phyloP scores from a whole-genome alignment of 768 basidiomycete species.

The Cystofilobasidium ferigula region DNA sequence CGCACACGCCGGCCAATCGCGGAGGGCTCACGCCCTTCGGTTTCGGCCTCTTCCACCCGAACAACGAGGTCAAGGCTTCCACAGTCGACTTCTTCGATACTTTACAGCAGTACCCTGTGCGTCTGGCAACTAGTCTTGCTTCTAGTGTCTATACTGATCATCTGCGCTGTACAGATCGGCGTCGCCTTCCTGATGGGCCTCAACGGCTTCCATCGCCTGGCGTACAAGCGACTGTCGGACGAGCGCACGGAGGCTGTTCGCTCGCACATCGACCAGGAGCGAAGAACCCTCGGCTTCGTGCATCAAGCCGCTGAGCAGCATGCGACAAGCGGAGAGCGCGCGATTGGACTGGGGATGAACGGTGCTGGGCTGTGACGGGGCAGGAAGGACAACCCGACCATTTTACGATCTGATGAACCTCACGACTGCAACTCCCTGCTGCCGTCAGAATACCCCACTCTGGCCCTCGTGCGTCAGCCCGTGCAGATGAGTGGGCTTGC shows the following conservation, averaged over 20 bases:
- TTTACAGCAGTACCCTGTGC: slow-evolving; percentile 62
- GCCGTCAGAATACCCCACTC: too few species aligned
- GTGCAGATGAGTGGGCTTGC: too few species aligned
- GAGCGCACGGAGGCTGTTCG: slow-evolving; percentile 12
- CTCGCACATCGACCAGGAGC: background rate
- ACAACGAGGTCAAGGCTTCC: slow-evolving; percentile 56
- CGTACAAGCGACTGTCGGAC: slow-evolving; percentile 59
- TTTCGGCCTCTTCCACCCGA: slow-evolving; percentile 80
- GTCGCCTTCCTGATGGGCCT: slow-evolving; percentile 62
- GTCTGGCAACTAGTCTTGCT: too few species aligned
- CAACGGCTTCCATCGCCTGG: slow-evolving; percentile 80
- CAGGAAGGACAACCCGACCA: too few species aligned
- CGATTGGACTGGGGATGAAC: background rate
- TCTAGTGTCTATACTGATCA: too few species aligned
- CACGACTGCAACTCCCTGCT: too few species aligned
- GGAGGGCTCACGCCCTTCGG: slow-evolving; percentile 57
- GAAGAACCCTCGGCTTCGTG: background rate
- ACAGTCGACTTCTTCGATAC: slow-evolving; percentile 77
- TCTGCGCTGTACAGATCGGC: slow-evolving; percentile 52
- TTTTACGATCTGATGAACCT: too few species aligned
- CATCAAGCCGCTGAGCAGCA: background rate
- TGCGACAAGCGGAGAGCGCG: background rate
- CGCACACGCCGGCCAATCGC: slow-evolving; percentile 5
- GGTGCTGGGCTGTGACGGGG: background rate
- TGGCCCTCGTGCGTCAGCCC: too few species aligned